Percentiles rank a stretch among this genome's conserved stretches.
phyloP scores from a whole-genome alignment of 1,139 yeast genomes.

The Nakaseomyces bracarensis region DNA sequence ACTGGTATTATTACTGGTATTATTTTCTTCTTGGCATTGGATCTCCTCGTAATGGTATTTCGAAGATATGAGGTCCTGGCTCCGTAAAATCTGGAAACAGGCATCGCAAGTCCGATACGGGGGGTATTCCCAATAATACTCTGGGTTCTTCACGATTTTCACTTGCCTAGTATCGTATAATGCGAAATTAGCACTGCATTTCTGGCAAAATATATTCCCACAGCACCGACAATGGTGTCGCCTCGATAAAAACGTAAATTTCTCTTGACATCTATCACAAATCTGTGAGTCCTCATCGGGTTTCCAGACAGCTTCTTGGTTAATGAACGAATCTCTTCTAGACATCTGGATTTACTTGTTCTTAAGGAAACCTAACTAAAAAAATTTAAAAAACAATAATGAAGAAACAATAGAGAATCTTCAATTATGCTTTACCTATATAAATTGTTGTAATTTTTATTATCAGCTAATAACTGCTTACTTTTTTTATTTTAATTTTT shows the following conservation, averaged over 20 bases:
- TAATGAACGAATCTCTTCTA: conserved; percentile 9
- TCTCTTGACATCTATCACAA: conserved; percentile 56
- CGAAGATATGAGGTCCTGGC: conserved; percentile 5
- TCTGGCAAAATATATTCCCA: conserved; percentile 30
- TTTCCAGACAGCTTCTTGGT: conserved; percentile 60
- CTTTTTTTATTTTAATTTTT: too few species aligned
- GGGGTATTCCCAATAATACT: conserved; percentile 46
- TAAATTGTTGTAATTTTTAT: too few species aligned
- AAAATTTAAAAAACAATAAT: too few species aligned
- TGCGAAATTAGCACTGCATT: conserved; percentile 24
- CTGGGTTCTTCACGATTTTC: conserved; percentile 77
- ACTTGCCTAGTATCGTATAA: conserved; percentile 30
- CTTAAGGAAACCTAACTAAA: too few species aligned
- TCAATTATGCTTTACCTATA: too few species aligned
- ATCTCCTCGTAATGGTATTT: conserved; percentile 5
- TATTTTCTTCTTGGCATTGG: neutral
- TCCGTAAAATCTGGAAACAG: conserved; percentile 7
- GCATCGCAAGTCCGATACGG: conserved; percentile 29
- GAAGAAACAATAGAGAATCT: too few species aligned
- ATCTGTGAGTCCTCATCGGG: conserved; percentile 50
- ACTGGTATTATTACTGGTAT: conserved; percentile 11
- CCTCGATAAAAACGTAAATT: conserved; percentile 61
- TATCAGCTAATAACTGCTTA: too few species aligned
- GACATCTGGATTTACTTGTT: too few species aligned
- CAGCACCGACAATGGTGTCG: conserved; percentile 77